These are phyloP conservation scores for Kwoniella shandongensis DNA, from an alignment of 768 basidiomycete species.

Conservation along the genomic window DNA sequence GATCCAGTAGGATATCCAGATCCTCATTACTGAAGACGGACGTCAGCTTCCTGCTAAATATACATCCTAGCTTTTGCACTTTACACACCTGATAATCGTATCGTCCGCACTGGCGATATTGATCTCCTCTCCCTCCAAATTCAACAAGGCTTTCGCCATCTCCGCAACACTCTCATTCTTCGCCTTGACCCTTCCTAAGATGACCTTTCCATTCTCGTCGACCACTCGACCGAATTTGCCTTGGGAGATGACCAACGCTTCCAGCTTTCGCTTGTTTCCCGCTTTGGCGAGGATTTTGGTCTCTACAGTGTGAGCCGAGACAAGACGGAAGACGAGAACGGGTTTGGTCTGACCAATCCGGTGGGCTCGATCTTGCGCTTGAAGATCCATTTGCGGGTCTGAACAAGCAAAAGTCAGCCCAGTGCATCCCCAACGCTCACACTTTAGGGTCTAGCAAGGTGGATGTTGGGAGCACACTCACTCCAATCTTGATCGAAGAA, in stretches of 20 bases:
- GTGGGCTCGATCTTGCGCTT: conserved; percentile 94
- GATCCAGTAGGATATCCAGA: conserved; percentile 75
- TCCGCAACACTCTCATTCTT: conserved; percentile 72
- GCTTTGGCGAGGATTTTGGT: conserved; percentile 83
- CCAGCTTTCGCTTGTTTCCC: conserved; percentile 67
- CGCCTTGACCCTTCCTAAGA: conserved; percentile 37
- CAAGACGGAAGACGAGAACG: conserved; percentile 82
- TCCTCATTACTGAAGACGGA: conserved; percentile 65
- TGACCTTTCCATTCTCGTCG: conserved; percentile 56
- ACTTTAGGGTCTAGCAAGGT: no score
- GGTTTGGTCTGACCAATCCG: conserved; percentile 92
- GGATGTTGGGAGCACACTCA: conserved; percentile 52
- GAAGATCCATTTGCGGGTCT: conserved; percentile 87
- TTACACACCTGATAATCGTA: conserved; percentile 61
- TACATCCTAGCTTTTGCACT: background rate
- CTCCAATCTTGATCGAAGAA: conserved; percentile 91
- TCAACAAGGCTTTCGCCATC: conserved; percentile 73
- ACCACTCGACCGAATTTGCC: conserved; percentile 81
- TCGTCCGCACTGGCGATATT: conserved; percentile 75
- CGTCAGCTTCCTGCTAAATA: conserved; percentile 2
- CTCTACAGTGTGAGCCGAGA: conserved; percentile 79
- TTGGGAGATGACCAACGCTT: conserved; percentile 92
- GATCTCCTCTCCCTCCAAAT: conserved; percentile 82
- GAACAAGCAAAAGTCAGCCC: background rate
- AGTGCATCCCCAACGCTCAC: no score